Evolutionary conservation across 2,329 filamentous ascomycete species (phyloP), one percentile per base, ranked within the genome.

Genomic region (Fusarium lateritium): DNA sequence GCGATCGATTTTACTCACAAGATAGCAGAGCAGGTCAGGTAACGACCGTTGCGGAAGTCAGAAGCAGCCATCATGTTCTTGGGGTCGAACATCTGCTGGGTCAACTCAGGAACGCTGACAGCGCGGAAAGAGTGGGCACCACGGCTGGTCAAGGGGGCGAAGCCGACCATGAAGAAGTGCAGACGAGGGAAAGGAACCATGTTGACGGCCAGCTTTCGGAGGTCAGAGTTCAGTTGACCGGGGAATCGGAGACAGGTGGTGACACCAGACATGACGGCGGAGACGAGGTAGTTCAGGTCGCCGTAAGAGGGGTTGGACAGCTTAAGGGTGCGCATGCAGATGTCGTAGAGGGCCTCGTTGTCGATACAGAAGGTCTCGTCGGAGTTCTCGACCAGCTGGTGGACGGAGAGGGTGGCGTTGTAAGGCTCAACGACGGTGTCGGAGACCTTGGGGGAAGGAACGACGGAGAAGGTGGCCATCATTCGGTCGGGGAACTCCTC

Each of bases 61-160:
- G 94, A 97, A 73, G 96, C 96, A 85, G 96, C 96, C 96, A 99
- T 99, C 95, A 99, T 99, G 92, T 99, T 99, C 94, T 98, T 99
- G 79, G 96, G 95, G 88, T 99, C 96, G 88, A 97, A 99, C 94
- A 99, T 98, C 85, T 99, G 96, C 88, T 99, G 96, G 79, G 96
- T 98, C 83, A 99, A 90, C 89, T 99, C 96, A 62, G 96, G 95
- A 68, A 99, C 96, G 79, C 92, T 94, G 83, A 98, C 92, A 75
- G 96, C 95, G 81, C 96, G 96, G 95, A 98, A 99, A 76, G 93
- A 94, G 89, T 97, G 84, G 75, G 95, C 92, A 77, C 85, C 85
- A 72, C 85, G 85, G 84, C 94, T 97, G 83, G 96, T 99, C 79
- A 99, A 90, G 81, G 96, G 96, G 84, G 96, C 95, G 83, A 99